phyloP scores from a whole-genome alignment of 129 eudicot species.

The Artemisia argyi region DNA sequence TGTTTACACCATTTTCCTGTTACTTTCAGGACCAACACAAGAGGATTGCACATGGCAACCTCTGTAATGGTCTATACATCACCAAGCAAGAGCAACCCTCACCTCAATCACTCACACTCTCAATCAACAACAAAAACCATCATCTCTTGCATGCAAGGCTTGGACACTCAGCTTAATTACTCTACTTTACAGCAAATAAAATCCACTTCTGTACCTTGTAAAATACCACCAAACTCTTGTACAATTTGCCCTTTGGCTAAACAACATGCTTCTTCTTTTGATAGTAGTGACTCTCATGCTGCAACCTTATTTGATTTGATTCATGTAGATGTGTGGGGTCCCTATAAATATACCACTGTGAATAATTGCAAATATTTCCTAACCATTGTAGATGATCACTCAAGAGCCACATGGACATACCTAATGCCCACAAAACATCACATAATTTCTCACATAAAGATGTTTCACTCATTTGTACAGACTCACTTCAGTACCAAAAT shows the following conservation, averaged over 20 bases:
- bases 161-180: not conserved
- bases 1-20: not conserved
- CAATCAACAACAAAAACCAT: not conserved
- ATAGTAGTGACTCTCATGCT: no score
- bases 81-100: not conserved
- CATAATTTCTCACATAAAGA: not conserved
- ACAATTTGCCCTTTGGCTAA: not conserved
- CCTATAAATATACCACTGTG: not conserved
- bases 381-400: not conserved
- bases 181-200: not conserved
- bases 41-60: not conserved
- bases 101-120: not conserved
- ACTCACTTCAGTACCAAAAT: not conserved
- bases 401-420: not conserved
- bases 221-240: not conserved
- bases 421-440: not conserved
- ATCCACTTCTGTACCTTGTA: not conserved
- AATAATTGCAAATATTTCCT: not conserved
- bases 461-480: not conserved
- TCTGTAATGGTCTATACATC: not conserved
- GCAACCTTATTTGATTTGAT: not conserved
- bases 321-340: not conserved
- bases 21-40: not conserved
- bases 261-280: no score
- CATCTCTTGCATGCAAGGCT: not conserved